Evolutionary conservation across 768 basidiomycete genomes (phyloP).

Genomic region (Tulasnella calospora): DNA sequence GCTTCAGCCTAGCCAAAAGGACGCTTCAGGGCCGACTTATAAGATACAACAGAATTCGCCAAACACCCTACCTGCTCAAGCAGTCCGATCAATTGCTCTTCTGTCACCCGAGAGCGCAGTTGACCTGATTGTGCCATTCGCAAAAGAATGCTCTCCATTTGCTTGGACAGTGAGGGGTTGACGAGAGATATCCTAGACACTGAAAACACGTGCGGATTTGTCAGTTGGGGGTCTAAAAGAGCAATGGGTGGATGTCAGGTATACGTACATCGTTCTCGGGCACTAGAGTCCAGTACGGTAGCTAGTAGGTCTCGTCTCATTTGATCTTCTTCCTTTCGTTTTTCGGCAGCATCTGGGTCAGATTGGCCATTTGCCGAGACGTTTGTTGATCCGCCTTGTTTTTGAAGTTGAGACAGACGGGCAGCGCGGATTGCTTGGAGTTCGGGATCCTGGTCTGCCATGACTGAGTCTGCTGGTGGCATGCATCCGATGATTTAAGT

Average conservation of each 20-base stretch:
- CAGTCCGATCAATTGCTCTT: conserved; percentile 76
- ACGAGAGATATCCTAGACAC: conserved; percentile 86
- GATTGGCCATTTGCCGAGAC: conserved; percentile 33
- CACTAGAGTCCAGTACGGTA: conserved; percentile 68
- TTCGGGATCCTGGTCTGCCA: conserved; percentile 37
- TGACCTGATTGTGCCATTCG: conserved; percentile 84
- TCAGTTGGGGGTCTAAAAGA: background rate
- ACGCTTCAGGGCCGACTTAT: conserved; percentile 48
- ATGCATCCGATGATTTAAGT: background rate
- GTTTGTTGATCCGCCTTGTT: conserved; percentile 23
- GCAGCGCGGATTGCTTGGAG: conserved; percentile 46
- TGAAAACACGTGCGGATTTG: conserved; percentile 35
- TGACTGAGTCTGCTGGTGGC: background rate
- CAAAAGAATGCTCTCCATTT: conserved; percentile 72
- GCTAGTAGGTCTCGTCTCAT: conserved; percentile 71
- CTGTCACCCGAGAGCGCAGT: conserved; percentile 67
- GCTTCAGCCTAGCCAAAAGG: conserved; percentile 7
- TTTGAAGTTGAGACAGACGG: conserved; percentile 42
- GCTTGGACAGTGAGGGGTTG: conserved; percentile 70
- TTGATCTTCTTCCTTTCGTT: conserved; percentile 51
- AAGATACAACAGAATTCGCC: conserved; percentile 27
- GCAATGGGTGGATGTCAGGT: background rate
- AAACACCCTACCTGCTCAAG: conserved; percentile 64
- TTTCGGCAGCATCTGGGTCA: conserved; percentile 45
- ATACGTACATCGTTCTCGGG: conserved; percentile 69